Percentiles rank a stretch among this genome's conserved stretches.
These are phyloP conservation scores for Pascua sp. DNA, from an alignment of 1,284 basidiomycete genomes.

Conservation along the genomic window DNA sequence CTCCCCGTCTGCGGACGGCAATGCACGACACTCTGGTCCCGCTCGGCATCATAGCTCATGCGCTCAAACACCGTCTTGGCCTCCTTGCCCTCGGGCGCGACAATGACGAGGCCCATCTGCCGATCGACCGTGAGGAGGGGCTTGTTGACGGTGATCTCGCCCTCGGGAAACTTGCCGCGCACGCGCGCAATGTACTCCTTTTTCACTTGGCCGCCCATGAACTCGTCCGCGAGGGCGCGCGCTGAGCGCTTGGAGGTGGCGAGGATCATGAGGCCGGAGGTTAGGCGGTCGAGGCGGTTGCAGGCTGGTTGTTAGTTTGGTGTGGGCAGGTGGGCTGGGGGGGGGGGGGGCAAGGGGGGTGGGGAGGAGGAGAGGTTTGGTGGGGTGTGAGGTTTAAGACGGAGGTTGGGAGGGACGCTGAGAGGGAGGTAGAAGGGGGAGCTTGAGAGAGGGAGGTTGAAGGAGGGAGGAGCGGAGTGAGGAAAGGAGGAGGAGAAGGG, in stretches of 20 bases:
- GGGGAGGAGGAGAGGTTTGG: too few relatives aligned
- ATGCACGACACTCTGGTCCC: constrained; percentile 81
- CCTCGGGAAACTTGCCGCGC: constrained; percentile 76
- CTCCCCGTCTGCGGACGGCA: constrained; percentile 84
- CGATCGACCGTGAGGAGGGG: constrained; percentile 89
- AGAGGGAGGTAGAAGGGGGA: too few relatives aligned
- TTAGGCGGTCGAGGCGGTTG: constrained; percentile 90
- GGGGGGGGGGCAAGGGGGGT: neutral
- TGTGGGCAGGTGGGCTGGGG: neutral
- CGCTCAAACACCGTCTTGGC: constrained; percentile 87
- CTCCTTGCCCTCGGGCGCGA: constrained; percentile 88
- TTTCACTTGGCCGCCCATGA: constrained; percentile 70
- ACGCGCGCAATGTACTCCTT: constrained; percentile 92
- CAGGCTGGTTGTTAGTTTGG: constrained; percentile 61
- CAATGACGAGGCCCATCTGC: constrained; percentile 92
- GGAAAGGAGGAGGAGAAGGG: too few relatives aligned
- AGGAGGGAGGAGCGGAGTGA: too few relatives aligned
- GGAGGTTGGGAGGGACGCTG: too few relatives aligned
- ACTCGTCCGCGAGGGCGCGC: constrained; percentile 70
- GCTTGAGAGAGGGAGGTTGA: too few relatives aligned
- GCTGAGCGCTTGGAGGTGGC: constrained; percentile 73
- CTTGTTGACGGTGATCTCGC: constrained; percentile 75
- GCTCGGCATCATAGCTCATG: constrained; percentile 75
- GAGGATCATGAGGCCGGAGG: constrained; percentile 94
- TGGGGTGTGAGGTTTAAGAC: too few relatives aligned